These are phyloP conservation scores for Canna indica DNA, from an alignment of 176 grass and related monocot genomes.

Conservation along the genomic window DNA sequence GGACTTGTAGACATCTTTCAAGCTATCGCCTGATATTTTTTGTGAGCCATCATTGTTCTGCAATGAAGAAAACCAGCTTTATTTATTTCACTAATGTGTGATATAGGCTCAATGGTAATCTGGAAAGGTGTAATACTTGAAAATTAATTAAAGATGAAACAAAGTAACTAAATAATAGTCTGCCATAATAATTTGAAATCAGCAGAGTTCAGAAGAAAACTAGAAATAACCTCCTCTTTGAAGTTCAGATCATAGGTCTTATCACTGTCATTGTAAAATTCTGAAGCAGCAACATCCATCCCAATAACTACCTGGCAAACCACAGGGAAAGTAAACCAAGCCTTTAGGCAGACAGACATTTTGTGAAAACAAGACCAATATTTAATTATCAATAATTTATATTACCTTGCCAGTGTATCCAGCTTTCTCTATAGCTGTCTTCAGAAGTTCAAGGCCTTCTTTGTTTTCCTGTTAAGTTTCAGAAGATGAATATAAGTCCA, in stretches of 20 bases:
- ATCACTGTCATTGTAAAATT: constrained; percentile 69
- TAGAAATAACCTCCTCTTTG: constrained; percentile 63
- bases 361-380: not conserved
- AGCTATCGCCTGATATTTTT: constrained; percentile 60
- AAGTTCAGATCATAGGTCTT: constrained; percentile 84
- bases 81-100: not conserved
- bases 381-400: not conserved
- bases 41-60: constrained; percentile 81
- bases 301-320: constrained; percentile 65
- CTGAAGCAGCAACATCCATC: constrained; percentile 96
- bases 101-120: not conserved
- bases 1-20: constrained; percentile 83
- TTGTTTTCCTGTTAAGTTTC: constrained; percentile 68
- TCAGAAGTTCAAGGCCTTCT: constrained; percentile 87
- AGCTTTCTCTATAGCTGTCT: constrained; percentile 85
- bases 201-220: not conserved
- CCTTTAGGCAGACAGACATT: not conserved
- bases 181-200: not conserved
- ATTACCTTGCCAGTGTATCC: constrained; percentile 82
- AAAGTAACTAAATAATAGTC: no score
- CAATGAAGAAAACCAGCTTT: constrained; percentile 11
- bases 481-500: not conserved
- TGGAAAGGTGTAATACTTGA: not conserved
- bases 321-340: not conserved
- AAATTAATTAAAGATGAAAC: not conserved